A percentile compares a stretch with the other conserved stretches of the same genome.
phyloP scores from a whole-genome alignment of 495 filamentous ascomycete genomes.

The Beverwykella pulmonaria region DNA sequence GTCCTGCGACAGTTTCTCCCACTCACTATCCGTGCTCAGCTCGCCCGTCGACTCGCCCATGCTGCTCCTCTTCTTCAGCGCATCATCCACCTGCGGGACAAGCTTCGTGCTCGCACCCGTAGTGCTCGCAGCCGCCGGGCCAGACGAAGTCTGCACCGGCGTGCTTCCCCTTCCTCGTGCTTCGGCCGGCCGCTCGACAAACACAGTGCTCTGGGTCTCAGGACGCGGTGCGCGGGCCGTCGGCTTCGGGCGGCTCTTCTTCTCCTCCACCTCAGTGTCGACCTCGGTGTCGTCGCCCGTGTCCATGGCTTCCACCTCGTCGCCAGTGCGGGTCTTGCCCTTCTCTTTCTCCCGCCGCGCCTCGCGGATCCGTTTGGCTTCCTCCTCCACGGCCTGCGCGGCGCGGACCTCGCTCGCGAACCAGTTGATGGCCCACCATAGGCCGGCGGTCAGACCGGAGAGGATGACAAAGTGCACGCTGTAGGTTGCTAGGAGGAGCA shows the following conservation, averaged over 20 bases:
- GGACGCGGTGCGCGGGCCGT: conserved; percentile 26
- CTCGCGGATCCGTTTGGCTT: conserved; percentile 57
- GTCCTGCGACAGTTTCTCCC: conserved; percentile 48
- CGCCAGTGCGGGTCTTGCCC: conserved; percentile 42
- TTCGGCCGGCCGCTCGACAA: conserved; percentile 31
- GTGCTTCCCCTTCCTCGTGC: conserved; percentile 9
- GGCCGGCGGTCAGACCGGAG: conserved; percentile 71
- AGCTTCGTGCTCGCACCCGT: conserved; percentile 23
- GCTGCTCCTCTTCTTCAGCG: conserved; percentile 38
- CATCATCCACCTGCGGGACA: conserved; percentile 27
- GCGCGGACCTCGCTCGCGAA: conserved; percentile 78
- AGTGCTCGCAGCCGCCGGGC: conserved; percentile 23
- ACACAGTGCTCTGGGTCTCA: conserved; percentile 36
- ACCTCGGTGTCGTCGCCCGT: conserved; percentile 41
- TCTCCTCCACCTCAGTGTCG: conserved; percentile 34
- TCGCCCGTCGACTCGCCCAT: conserved; percentile 39
- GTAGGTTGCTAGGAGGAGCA: conserved; percentile 77
- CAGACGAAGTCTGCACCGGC: conserved; percentile 7
- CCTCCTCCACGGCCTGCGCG: conserved; percentile 65
- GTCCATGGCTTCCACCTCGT: conserved; percentile 44
- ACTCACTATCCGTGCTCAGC: conserved; percentile 51
- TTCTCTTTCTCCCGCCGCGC: conserved; percentile 44
- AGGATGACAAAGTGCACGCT: conserved; percentile 87
- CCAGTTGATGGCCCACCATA: conserved; percentile 97
- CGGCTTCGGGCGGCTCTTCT: conserved; percentile 29